These are phyloP conservation scores for Hamamelis virginiana DNA, from an alignment of 164 flowering plant genomes.

Conservation along the genomic window DNA sequence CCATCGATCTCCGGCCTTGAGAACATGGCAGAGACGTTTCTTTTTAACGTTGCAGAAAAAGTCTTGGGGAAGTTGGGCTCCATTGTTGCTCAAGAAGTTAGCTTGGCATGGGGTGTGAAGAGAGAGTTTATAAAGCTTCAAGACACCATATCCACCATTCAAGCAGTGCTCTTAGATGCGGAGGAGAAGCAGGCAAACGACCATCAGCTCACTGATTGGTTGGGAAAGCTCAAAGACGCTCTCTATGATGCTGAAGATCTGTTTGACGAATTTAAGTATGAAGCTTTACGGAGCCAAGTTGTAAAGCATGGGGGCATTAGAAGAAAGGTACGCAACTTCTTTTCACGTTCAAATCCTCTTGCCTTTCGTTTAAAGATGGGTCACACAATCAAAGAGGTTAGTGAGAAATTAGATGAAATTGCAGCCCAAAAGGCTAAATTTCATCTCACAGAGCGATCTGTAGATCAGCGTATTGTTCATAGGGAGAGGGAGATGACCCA, in stretches of 20 bases:
- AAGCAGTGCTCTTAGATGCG: background rate
- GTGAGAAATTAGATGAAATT: background rate
- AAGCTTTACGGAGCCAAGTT: conserved; percentile 2
- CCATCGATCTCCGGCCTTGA: too few species aligned
- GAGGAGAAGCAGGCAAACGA: background rate
- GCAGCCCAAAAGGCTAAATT: background rate
- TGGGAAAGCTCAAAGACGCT: conserved; percentile 3
- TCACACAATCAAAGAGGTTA: background rate
- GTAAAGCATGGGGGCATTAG: background rate
- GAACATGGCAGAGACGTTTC: background rate
- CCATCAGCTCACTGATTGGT: conserved; percentile 2
- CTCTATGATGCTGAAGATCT: conserved; percentile 10
- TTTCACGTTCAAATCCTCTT: background rate
- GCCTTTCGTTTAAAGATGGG: background rate
- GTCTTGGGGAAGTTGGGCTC: background rate
- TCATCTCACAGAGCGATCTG: background rate
- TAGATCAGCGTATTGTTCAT: background rate
- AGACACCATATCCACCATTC: background rate
- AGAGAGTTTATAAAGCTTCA: background rate
- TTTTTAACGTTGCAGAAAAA: background rate
- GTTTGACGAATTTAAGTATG: conserved; percentile 10
- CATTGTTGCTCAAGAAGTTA: background rate
- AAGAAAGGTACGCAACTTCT: conserved; percentile 8
- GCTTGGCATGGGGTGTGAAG: background rate
- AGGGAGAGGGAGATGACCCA: conserved; percentile 3